Evolutionary conservation across 1,284 basidiomycete species (phyloP).

Genomic region (Lignosus rhinocerotis): DNA sequence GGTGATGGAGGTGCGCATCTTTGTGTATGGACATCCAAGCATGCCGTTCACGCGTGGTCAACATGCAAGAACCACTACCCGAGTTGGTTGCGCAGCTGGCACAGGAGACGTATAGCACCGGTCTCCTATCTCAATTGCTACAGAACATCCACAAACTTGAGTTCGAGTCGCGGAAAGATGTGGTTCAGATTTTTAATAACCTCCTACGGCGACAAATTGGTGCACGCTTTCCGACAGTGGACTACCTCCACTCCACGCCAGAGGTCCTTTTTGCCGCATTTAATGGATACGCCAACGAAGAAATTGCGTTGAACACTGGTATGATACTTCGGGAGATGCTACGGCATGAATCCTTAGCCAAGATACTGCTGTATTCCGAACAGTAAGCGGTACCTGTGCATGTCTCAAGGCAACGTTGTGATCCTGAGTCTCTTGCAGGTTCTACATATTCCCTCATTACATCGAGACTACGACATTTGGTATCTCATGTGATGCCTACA

Average conservation of each 20-base stretch:
- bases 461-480: slow-evolving; percentile 99
- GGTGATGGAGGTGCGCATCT: slow-evolving; percentile 76
- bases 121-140: slow-evolving; percentile 84
- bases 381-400: slow-evolving; percentile 61
- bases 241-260: slow-evolving; percentile 84
- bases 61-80: slow-evolving; percentile 67
- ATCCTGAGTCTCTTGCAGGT: slow-evolving; percentile 48
- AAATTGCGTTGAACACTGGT: slow-evolving; percentile 95
- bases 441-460: slow-evolving; percentile 96
- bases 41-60: slow-evolving; percentile 13
- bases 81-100: slow-evolving; percentile 91
- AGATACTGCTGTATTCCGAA: slow-evolving; percentile 90
- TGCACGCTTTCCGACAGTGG: slow-evolving; percentile 90
- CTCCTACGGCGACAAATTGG: slow-evolving; percentile 96
- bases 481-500: slow-evolving; percentile 96
- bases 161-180: slow-evolving; percentile 96
- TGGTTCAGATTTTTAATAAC: slow-evolving; percentile 95
- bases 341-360: slow-evolving; percentile 87
- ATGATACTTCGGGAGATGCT: slow-evolving; percentile 99
- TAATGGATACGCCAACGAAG: slow-evolving; percentile 91
- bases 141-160: slow-evolving; percentile 86
- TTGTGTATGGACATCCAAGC: neutral
- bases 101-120: slow-evolving; percentile 92
- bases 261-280: slow-evolving; percentile 90
- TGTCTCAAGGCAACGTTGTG: neutral